Evolutionary conservation across 495 filamentous ascomycete species (phyloP).

Genomic region (Xylaria longipes): DNA sequence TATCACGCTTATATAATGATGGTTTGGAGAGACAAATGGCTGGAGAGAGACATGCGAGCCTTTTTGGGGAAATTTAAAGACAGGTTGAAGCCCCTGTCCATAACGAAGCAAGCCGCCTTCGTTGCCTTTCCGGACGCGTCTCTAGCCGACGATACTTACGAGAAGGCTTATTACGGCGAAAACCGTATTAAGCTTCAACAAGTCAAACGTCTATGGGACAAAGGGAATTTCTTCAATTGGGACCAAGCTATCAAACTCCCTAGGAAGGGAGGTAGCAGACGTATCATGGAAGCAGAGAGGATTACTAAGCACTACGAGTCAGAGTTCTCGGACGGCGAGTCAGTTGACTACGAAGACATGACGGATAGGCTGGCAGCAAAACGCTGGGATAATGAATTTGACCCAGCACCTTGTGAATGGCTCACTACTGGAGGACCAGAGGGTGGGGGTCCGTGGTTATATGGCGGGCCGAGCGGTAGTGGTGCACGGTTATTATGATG

Average conservation of each 20-base stretch:
- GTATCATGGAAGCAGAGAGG: not conserved
- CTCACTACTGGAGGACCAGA: not conserved
- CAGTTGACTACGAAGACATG: conserved; percentile 9
- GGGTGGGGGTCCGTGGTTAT: not conserved
- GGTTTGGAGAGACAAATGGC: not conserved
- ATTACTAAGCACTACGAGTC: not conserved
- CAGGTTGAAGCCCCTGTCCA: conserved; percentile 26
- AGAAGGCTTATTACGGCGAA: conserved; percentile 31
- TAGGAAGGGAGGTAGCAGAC: not conserved
- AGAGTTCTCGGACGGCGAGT: not conserved
- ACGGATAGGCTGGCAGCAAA: conserved; percentile 26
- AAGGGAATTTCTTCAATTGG: not conserved
- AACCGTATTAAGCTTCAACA: conserved; percentile 27
- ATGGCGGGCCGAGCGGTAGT: not conserved
- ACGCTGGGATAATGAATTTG: conserved; percentile 21
- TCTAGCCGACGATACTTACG: conserved; percentile 21
- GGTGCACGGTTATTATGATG: not conserved
- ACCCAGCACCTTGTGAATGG: not conserved
- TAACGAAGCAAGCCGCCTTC: conserved; percentile 25
- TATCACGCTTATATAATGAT: conserved; percentile 25
- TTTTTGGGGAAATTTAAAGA: not conserved
- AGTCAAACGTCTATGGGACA: conserved; percentile 30
- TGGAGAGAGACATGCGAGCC: not conserved
- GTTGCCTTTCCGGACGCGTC: conserved; percentile 31
- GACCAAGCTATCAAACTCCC: not conserved